Percentiles rank a stretch among this genome's conserved stretches.
Conservation (phyloP, 2,329 filamentous ascomycete genomes). For the Stagonosporopsis vannaccii region DNA sequence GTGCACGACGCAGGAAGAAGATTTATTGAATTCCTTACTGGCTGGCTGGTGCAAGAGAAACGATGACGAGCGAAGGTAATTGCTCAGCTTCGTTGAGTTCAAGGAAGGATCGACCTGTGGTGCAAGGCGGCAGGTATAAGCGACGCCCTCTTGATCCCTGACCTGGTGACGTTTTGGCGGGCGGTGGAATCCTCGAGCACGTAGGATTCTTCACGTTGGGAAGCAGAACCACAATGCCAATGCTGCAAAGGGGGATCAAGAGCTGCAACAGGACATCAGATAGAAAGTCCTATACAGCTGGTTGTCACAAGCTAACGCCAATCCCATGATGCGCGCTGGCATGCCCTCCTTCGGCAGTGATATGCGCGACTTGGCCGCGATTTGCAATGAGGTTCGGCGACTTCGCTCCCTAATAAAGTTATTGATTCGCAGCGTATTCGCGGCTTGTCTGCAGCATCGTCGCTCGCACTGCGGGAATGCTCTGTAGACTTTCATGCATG, state of each 20-base stretch:
- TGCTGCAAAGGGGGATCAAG: slow-evolving; percentile 2
- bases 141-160: slow-evolving; percentile 16
- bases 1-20: slow-evolving; percentile 4
- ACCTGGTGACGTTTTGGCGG: slow-evolving; percentile 13
- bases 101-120: slow-evolving; percentile 17
- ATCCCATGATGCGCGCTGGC: slow-evolving; percentile 22
- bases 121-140: slow-evolving; percentile 15
- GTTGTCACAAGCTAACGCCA: slow-evolving; percentile 18
- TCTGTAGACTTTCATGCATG: not conserved
- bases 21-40: slow-evolving; percentile 12
- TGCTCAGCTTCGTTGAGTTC: slow-evolving; percentile 20
- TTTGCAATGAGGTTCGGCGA: slow-evolving; percentile 24
- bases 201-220: too few species aligned
- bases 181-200: not conserved
- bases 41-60: slow-evolving; percentile 12
- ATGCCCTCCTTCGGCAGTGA: slow-evolving; percentile 23
- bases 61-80: slow-evolving; percentile 19
- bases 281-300: not conserved
- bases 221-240: not conserved
- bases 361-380: slow-evolving; percentile 21
- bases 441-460: slow-evolving; percentile 2
- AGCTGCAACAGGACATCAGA: not conserved
- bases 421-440: slow-evolving; percentile 4
- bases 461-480: slow-evolving; percentile 1
- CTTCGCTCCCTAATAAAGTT: slow-evolving; percentile 17